These are phyloP conservation scores for Phanerodontia chrysosporium DNA, from an alignment of 768 basidiomycete species.

Conservation along the genomic window DNA sequence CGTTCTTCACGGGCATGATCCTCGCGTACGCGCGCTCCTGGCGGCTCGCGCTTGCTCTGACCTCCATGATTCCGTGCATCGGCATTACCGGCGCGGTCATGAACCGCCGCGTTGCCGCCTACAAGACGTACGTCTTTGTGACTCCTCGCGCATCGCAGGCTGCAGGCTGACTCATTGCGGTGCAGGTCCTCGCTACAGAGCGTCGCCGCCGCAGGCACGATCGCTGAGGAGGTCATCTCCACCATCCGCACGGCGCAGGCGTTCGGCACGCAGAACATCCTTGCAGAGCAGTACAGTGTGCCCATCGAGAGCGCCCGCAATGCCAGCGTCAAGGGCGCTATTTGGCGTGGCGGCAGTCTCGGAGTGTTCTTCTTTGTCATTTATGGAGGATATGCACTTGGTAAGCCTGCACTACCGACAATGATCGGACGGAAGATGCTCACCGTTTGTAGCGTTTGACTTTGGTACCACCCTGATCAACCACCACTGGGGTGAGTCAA, in stretches of 20 bases:
- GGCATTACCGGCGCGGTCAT: conserved; percentile 65
- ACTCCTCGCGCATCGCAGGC: neutral
- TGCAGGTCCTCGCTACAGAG: conserved; percentile 62
- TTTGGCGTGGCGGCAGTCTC: conserved; percentile 57
- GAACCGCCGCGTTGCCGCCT: conserved; percentile 61
- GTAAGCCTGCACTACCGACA: neutral
- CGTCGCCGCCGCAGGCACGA: conserved; percentile 74
- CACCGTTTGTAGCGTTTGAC: conserved; percentile 54
- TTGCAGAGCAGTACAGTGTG: conserved; percentile 60
- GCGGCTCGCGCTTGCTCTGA: conserved; percentile 81
- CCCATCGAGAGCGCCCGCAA: conserved; percentile 49
- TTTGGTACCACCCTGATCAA: conserved; percentile 87
- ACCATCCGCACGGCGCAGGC: conserved; percentile 88
- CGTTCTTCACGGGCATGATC: conserved; percentile 80
- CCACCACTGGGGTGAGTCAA: conserved; percentile 29
- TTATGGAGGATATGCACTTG: conserved; percentile 66
- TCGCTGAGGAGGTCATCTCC: conserved; percentile 92
- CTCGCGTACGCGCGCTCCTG: conserved; percentile 68
- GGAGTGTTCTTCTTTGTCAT: conserved; percentile 82
- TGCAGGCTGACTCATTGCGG: neutral
- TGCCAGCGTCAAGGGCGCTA: conserved; percentile 54
- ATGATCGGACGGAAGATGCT: neutral
- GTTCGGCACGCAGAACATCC: conserved; percentile 72
- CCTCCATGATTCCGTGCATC: conserved; percentile 82
- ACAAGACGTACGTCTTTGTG: conserved; percentile 29